Percentiles rank a stretch among this genome's conserved stretches.
phyloP scores from a whole-genome alignment of 768 basidiomycete species.

The Lactarius trivialis region DNA sequence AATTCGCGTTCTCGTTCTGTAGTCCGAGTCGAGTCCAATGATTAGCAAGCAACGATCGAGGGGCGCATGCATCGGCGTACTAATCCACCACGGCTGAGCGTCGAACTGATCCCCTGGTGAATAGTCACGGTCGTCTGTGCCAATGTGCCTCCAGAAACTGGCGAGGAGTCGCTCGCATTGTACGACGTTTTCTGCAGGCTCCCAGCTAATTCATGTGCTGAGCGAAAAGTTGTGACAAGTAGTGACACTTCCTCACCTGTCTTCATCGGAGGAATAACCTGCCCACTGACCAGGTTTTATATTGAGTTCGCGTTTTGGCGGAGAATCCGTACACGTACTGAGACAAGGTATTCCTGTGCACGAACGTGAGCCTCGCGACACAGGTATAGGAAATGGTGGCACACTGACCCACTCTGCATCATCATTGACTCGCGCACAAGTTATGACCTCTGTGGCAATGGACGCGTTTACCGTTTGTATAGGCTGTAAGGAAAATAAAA shows the following conservation, averaged over 20 bases:
- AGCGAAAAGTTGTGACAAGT: constrained; percentile 3
- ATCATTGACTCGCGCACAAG: constrained; percentile 46
- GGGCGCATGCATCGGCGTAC: constrained; percentile 30
- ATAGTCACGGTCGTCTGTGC: constrained; percentile 52
- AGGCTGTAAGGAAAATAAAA: neutral
- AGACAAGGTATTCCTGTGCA: constrained; percentile 58
- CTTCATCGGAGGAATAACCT: constrained; percentile 47
- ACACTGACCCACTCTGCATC: constrained; percentile 47
- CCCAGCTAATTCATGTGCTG: constrained; percentile 49
- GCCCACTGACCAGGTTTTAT: constrained; percentile 48
- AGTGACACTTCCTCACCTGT: constrained; percentile 42
- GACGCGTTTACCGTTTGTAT: neutral
- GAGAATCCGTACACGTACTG: constrained; percentile 36
- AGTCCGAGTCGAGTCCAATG: too few species aligned
- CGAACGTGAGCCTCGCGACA: neutral
- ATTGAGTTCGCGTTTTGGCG: neutral
- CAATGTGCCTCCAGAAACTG: constrained; percentile 55
- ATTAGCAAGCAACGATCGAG: neutral
- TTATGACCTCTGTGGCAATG: constrained; percentile 49
- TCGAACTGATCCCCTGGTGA: constrained; percentile 36
- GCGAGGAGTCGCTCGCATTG: constrained; percentile 50
- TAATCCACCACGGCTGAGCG: constrained; percentile 52
- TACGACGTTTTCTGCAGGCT: constrained; percentile 52
- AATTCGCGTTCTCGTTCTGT: constrained; percentile 37
- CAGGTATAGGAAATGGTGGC: neutral